These are phyloP conservation scores for Aurifilum marmelostoma DNA, from an alignment of 2,329 filamentous ascomycete species.

Conservation along the genomic window DNA sequence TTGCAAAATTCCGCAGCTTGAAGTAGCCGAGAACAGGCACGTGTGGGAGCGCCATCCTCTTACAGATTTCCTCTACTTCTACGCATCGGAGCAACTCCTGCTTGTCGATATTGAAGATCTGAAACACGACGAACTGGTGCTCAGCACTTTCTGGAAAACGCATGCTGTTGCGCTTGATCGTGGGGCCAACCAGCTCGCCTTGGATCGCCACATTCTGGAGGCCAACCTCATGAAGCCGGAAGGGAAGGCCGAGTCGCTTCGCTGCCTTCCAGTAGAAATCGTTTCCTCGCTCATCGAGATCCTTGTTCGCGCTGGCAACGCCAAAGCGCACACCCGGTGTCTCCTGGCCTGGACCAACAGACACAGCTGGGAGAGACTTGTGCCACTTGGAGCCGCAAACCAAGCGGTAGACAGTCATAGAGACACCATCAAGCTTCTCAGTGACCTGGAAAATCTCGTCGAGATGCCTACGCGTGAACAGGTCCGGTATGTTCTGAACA, in stretches of 20 bases:
- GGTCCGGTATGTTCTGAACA: constrained; percentile 34
- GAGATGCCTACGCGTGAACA: constrained; percentile 28
- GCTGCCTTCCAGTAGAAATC: constrained; percentile 35
- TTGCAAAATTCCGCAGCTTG: constrained; percentile 26
- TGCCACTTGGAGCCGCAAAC: constrained; percentile 32
- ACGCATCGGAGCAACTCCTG: constrained; percentile 28
- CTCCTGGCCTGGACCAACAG: constrained; percentile 13
- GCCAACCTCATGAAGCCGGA: constrained; percentile 30
- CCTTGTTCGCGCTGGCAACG: constrained; percentile 31
- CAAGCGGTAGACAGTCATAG: constrained; percentile 39
- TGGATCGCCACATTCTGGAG: constrained; percentile 35
- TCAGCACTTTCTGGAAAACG: constrained; percentile 31
- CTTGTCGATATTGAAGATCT: constrained; percentile 35
- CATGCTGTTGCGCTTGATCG: constrained; percentile 36
- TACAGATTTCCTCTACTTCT: constrained; percentile 26
- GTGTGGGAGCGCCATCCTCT: constrained; percentile 31
- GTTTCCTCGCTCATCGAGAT: constrained; percentile 30
- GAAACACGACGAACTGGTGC: constrained; percentile 36
- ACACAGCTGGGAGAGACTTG: constrained; percentile 28
- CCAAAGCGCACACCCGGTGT: constrained; percentile 31
- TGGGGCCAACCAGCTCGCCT: constrained; percentile 37
- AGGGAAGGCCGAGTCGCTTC: constrained; percentile 31
- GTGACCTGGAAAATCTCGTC: constrained; percentile 36
- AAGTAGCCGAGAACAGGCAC: constrained; percentile 31
- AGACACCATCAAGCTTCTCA: constrained; percentile 40